Conservation (phyloP, 306 rosid species). For the Oxytropis ochrocephala region DNA sequence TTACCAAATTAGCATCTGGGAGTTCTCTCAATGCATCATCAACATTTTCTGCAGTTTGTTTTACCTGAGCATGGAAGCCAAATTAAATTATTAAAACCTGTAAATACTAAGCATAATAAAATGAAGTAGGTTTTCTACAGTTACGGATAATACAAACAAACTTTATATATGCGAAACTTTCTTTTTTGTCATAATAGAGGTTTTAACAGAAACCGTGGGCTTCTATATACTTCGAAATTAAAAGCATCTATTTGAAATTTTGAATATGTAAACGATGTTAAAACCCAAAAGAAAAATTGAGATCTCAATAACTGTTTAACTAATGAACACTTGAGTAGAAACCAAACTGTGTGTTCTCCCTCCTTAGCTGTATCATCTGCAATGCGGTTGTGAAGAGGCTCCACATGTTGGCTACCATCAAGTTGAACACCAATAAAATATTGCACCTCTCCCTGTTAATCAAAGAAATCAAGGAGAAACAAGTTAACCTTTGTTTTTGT, state of each 20-base stretch:
- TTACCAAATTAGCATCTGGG: constrained; percentile 91
- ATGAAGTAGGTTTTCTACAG: background rate
- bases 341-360: constrained; percentile 61
- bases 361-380: constrained; percentile 59
- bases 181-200: background rate
- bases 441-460: constrained; percentile 86
- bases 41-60: constrained; percentile 80
- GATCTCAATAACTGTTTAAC: background rate
- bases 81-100: constrained; percentile 1
- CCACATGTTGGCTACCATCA: constrained; percentile 95
- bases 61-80: constrained; percentile 47
- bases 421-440: constrained; percentile 97
- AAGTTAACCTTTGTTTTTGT: background rate
- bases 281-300: background rate
- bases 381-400: constrained; percentile 74
- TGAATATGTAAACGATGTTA: background rate
- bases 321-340: constrained; percentile 19
- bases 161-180: background rate
- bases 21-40: constrained; percentile 87
- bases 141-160: background rate
- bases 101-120: constrained; percentile 3
- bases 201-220: background rate
- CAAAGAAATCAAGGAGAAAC: constrained; percentile 8
- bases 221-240: background rate
- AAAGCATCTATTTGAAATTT: background rate